Base-by-base conservation (phyloP, 768 basidiomycete species). In the Leccinum pellstonianum region DNA sequence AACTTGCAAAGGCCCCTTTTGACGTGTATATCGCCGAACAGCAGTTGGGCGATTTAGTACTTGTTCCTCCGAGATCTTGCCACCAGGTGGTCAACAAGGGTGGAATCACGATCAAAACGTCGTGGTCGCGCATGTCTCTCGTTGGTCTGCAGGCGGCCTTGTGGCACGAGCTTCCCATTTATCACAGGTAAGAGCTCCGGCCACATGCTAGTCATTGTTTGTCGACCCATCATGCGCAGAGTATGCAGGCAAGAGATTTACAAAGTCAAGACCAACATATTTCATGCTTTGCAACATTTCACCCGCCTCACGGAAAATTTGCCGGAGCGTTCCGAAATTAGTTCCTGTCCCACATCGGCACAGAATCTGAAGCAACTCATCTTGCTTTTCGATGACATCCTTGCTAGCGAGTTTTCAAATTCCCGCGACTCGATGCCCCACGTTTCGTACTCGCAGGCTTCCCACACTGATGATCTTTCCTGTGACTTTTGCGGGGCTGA, bases 401-500 rank as follows among this genome's bases (percentile, higher is more conserved):
- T 89, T 15, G 57, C 69, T 4, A 77, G 55, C 29, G 70, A 70
- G 64, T 82, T 43, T 80, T 83, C 64, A 75, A 78, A 52, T 71
- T 77, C 56, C 76, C 58, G 76, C 31, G 55, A 61, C 19, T 64
- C 66, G 11, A 64, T 74, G 68, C 64, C 66, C 17, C 73, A 75
- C 56, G 64, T 74, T 17, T 72, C 73, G 25, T 67, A 67, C 51
- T 58, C 68, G 56, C 62, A 49, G 55, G 17, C 43, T 19, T 37
- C 38, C 33, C 63, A 70, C 29, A 47, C 55, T 5, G 74, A 73
- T 53, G 46, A 77, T 17, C 76, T 82, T 37, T 75, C 66, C 8
- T 93, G 92, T 66, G 91, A 93, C 68, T 93, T 91, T 68, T 94
- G 92, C 65, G 86, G 84, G 17, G 83, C 82, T 3, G 92, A 94